Evolutionary conservation across 306 rosid species (phyloP), one percentile per base, ranked within the genome.

Genomic region (Mimosa bimucronata): DNA sequence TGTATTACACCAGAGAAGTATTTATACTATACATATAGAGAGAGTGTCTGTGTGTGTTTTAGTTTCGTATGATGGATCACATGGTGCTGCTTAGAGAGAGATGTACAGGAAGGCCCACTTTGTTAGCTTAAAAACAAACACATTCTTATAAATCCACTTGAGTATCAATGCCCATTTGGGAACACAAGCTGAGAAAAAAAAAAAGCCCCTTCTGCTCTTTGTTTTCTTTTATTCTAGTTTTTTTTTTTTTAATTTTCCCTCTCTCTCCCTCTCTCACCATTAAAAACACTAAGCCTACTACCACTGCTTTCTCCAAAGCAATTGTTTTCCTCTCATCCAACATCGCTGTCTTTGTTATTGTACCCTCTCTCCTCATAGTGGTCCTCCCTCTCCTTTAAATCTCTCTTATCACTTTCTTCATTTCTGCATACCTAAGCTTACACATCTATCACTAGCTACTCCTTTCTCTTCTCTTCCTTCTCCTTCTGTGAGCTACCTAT

Each of bases 91-190:
- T 88, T 76, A 87, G 80, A 53, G 90, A 78, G 94, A 87, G 86
- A 87, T 85, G 78, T 87, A 91, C 99, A 93, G 34, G 83, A 25
- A 84, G 97, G 92, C 86, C 98, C 99, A 91, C 98, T 80, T 83
- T 91, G 97, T 85, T 90, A 61, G 84, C 89, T 83, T 82, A 77
- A 91, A 88, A 76, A 81, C 94, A 86, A 88, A 93, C 99, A 93
- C 75, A 40, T 71, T 79, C 89, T 68, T 80, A 42, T 37, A 87
- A 80, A 66, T 81, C 82, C 98, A 91, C 96, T 91, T 91, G 89
- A 90, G 81, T 55, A 82, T 80, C 84, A 77, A 87, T 83, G 93
- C 92, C 97, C 89, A 89, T 89, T 72, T 81, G 94, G 97, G 91
- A 90, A 89, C 97, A 91, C 77, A 28, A 65, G 79, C 86, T 34